These are phyloP conservation scores for Annulohypoxylon maeteangense DNA, from an alignment of 495 filamentous ascomycete genomes.

Conservation along the genomic window DNA sequence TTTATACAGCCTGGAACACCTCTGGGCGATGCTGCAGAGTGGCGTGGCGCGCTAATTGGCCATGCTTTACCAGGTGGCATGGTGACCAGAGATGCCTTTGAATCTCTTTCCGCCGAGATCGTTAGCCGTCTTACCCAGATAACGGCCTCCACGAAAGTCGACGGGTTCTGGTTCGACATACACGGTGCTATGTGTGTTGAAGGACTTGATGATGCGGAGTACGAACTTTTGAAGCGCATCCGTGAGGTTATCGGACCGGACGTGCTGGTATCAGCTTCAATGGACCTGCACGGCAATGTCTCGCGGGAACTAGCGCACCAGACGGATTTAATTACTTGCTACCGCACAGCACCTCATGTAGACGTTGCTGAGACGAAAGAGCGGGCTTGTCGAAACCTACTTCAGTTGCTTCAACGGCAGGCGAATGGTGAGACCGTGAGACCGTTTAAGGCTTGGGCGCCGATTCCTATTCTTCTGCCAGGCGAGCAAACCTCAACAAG, in stretches of 20 bases:
- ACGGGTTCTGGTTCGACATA: constrained; percentile 69
- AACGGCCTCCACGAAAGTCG: constrained; percentile 42
- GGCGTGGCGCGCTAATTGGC: constrained; percentile 64
- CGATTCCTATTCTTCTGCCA: constrained; percentile 64
- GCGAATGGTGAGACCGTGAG: constrained; percentile 36
- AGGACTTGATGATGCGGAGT: constrained; percentile 61
- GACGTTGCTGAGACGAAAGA: constrained; percentile 64
- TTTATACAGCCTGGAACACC: constrained; percentile 57
- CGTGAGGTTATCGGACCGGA: constrained; percentile 59
- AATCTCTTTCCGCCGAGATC: constrained; percentile 61
- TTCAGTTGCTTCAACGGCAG: constrained; percentile 51
- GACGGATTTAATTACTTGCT: constrained; percentile 66
- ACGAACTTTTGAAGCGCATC: constrained; percentile 62
- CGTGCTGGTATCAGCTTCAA: constrained; percentile 64
- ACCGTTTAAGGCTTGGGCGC: constrained; percentile 67
- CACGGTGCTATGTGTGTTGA: constrained; percentile 70
- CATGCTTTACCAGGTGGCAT: constrained; percentile 66
- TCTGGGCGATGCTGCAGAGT: constrained; percentile 57
- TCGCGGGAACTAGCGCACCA: constrained; percentile 62
- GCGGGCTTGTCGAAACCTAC: constrained; percentile 64
- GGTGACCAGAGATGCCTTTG: constrained; percentile 60
- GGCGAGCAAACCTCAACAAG: constrained; percentile 69
- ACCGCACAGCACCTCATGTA: constrained; percentile 66
- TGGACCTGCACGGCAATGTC: constrained; percentile 69
- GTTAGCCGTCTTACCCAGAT: constrained; percentile 55